Conservation (phyloP, 179 eudicot genomes). For the Carnegiea gigantea region DNA sequence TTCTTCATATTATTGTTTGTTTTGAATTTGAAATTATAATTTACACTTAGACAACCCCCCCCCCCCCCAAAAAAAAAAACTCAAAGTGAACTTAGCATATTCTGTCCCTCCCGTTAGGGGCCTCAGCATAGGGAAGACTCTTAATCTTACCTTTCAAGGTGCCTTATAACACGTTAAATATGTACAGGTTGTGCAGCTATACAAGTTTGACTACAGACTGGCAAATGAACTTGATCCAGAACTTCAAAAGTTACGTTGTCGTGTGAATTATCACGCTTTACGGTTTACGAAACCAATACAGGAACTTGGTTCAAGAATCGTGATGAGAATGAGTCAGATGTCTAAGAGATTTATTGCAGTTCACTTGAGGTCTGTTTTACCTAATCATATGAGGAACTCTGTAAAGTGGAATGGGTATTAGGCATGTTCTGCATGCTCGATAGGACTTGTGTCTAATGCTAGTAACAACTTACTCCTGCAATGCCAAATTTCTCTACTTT, state of each 20-base stretch:
- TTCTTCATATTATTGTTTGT: background rate
- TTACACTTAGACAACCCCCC: too few relatives aligned
- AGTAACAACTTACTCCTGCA: background rate
- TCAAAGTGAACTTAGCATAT: background rate
- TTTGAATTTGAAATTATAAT: background rate
- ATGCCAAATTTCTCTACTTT: background rate
- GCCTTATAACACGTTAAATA: background rate
- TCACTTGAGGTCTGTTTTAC: conserved; percentile 76
- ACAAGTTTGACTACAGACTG: conserved; percentile 95
- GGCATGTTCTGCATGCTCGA: background rate
- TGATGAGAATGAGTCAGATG: conserved; percentile 75
- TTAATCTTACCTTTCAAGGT: background rate
- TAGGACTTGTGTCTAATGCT: background rate
- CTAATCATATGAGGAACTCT: background rate
- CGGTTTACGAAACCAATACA: conserved; percentile 78
- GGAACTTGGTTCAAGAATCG: conserved; percentile 68
- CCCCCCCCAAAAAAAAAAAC: too few relatives aligned
- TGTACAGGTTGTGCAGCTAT: conserved; percentile 89
- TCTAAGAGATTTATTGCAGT: conserved; percentile 74
- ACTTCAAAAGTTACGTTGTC: conserved; percentile 90
- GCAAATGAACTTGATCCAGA: conserved; percentile 80
- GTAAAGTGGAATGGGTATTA: background rate
- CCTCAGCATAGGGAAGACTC: background rate
- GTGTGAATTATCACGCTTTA: conserved; percentile 87
- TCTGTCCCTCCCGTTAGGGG: background rate